Evolutionary conservation across 805 yeast genomes (phyloP).

Genomic region (Kuraishia piskuri): DNA sequence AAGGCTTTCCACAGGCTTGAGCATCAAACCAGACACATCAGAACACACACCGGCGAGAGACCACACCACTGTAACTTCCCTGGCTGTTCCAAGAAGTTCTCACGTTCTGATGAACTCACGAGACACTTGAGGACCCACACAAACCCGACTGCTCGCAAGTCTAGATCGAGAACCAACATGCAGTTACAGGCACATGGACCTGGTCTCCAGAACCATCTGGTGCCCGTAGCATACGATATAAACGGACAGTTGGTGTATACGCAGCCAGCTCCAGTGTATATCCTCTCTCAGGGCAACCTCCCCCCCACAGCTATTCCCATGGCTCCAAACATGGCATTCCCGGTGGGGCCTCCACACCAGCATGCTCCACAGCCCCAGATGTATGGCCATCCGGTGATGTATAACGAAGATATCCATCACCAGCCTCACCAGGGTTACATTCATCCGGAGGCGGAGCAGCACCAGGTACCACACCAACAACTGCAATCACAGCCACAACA

Average conservation of each 20-base stretch:
- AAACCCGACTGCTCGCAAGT: slow-evolving; percentile 30
- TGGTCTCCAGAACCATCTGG: slow-evolving; percentile 6
- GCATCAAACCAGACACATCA: slow-evolving; percentile 84
- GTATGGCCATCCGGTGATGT: not conserved
- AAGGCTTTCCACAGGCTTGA: slow-evolving; percentile 84
- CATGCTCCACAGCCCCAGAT: slow-evolving; percentile 5
- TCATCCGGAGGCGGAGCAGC: slow-evolving; percentile 1
- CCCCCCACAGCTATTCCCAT: not conserved
- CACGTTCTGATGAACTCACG: slow-evolving; percentile 79
- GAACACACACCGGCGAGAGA: slow-evolving; percentile 92
- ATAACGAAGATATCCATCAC: slow-evolving; percentile 6
- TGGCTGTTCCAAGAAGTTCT: slow-evolving; percentile 74
- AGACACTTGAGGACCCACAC: slow-evolving; percentile 78
- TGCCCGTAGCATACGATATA: slow-evolving; percentile 22
- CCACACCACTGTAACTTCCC: slow-evolving; percentile 82
- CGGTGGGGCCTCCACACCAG: slow-evolving; percentile 7
- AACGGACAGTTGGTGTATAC: slow-evolving; percentile 22
- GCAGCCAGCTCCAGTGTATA: slow-evolving; percentile 21
- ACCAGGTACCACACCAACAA: slow-evolving; percentile 7
- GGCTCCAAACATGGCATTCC: slow-evolving; percentile 1
- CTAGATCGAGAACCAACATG: slow-evolving; percentile 10
- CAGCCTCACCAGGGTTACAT: slow-evolving; percentile 7
- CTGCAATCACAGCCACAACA: slow-evolving; percentile 7
- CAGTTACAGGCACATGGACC: slow-evolving; percentile 7
- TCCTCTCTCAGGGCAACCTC: slow-evolving; percentile 14